Evolutionary conservation across 192 early-diverging fungal genomes (phyloP), one percentile per base, ranked within the genome.

Genomic region (Obelidium mucronatum): DNA sequence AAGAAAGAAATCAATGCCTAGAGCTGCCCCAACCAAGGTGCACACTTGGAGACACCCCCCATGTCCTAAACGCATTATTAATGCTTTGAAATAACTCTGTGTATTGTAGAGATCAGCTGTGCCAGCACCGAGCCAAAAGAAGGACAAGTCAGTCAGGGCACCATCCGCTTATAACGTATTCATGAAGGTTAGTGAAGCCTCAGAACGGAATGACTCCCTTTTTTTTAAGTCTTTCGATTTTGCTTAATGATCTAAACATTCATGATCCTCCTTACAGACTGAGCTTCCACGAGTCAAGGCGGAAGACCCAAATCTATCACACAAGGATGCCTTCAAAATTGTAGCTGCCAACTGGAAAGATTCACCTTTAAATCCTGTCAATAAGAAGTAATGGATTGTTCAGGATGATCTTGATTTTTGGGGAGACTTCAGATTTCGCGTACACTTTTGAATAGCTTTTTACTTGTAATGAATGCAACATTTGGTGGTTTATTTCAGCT

Each of bases 271-370:
- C 37, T n/a, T 19, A 67, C 66, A 67, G 80, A 82, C 80, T 5
- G 82, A 84, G 66, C 70, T 84, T 28, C 67, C 67, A 37, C 56
- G 73, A 40, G 81, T 84, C 72, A 84, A 84, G 69, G 68, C 34
- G 11, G 72, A 70, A 17, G 72, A 84, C 62, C 81, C 83, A 26
- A 35, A 30, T 30, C 74, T 84, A 28, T 61, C 74, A 22, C 83
- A 84, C 83, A 84, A 83, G 77, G 83, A 82, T 8, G 83, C 83
- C 17, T 84, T 84, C 76, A 84, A 83, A 74, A 22, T 68, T 34
- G 83, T 81, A 5, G 83, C 83, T 13, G 48, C 31, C 2, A 78
- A 83, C 67, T 83, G 81, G 82, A 82, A 81, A 62, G 42, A 53
- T 35, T 30, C 81, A 15, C 37, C 74, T 51, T 66, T 73, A 40